phyloP scores from a whole-genome alignment of 805 yeast genomes.

The Candida manassasensis region DNA sequence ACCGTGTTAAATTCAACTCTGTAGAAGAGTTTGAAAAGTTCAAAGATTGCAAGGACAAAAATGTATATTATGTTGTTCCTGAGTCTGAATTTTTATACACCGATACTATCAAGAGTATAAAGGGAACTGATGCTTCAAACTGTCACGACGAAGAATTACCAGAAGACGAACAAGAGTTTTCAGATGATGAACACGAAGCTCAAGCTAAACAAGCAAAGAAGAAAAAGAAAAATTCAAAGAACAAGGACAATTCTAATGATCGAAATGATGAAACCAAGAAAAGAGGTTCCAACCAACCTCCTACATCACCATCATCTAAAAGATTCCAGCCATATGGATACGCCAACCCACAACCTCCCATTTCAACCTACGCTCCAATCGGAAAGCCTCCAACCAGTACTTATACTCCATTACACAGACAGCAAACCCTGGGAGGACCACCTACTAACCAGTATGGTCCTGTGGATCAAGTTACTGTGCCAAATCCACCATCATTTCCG shows the following conservation, averaged over 20 bases:
- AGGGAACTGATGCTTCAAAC: constrained; percentile 94
- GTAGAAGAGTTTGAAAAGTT: constrained; percentile 46
- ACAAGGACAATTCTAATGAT: constrained; percentile 13
- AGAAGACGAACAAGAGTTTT: constrained; percentile 88
- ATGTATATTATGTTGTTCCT: constrained; percentile 74
- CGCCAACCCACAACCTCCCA: constrained; percentile 12
- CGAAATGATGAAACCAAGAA: constrained; percentile 6
- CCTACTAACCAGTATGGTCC: constrained; percentile 1
- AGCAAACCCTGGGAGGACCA: not conserved
- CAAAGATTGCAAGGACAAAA: constrained; percentile 45
- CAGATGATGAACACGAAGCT: constrained; percentile 89
- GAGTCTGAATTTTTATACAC: constrained; percentile 78
- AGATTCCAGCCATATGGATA: constrained; percentile 21
- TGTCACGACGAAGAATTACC: constrained; percentile 93
- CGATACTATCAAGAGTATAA: constrained; percentile 58
- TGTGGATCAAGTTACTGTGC: not conserved
- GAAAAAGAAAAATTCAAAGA: constrained; percentile 47
- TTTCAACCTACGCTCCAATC: constrained; percentile 8
- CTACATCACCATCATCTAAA: constrained; percentile 6
- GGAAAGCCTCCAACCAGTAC: constrained; percentile 4
- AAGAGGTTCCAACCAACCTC: constrained; percentile 10
- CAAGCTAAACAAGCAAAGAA: constrained; percentile 62
- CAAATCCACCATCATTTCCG: not conserved
- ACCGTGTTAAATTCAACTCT: constrained; percentile 63
- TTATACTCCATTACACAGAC: constrained; percentile 4